Conservation (phyloP, 768 basidiomycete species). For the Stropharia rugosoannulata region DNA sequence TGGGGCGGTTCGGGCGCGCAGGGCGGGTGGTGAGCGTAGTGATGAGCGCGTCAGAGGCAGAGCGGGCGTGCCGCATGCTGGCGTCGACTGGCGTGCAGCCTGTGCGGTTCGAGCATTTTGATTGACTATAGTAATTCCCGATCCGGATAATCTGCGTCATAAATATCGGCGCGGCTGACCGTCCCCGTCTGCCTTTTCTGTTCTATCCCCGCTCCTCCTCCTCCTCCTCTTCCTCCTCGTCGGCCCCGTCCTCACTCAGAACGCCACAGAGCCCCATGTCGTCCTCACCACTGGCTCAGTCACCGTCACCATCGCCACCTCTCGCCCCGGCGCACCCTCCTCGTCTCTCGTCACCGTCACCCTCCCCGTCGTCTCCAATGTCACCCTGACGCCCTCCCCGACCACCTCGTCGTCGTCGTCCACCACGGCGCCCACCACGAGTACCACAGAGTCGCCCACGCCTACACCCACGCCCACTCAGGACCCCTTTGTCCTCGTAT, state of each 20-base stretch:
- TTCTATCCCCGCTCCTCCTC: slow-evolving; percentile 21
- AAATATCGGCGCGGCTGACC: slow-evolving; percentile 17
- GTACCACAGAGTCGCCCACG: slow-evolving; percentile 25
- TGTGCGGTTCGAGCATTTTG: slow-evolving; percentile 52
- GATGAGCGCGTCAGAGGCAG: slow-evolving; percentile 32
- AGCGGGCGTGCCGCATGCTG: slow-evolving; percentile 45
- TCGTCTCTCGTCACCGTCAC: slow-evolving; percentile 47
- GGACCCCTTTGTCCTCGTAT: slow-evolving; percentile 41
- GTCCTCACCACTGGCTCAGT: slow-evolving; percentile 48
- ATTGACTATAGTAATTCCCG: slow-evolving; percentile 32
- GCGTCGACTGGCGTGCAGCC: slow-evolving; percentile 42
- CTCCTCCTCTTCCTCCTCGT: slow-evolving; percentile 17
- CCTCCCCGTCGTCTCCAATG: slow-evolving; percentile 61
- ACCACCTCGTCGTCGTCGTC: slow-evolving; percentile 42
- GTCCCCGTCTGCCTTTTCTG: slow-evolving; percentile 9
- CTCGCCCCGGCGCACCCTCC: slow-evolving; percentile 46
- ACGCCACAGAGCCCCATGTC: slow-evolving; percentile 34
- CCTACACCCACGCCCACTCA: slow-evolving; percentile 46
- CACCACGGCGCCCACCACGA: slow-evolving; percentile 33
- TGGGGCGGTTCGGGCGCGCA: slow-evolving; percentile 65
- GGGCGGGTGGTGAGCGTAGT: slow-evolving; percentile 71
- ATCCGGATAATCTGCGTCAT: slow-evolving; percentile 5
- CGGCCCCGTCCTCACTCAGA: slow-evolving; percentile 15
- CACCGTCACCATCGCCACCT: slow-evolving; percentile 50
- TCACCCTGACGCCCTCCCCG: slow-evolving; percentile 53